Percentiles rank a stretch among this genome's conserved stretches.
Evolutionary conservation across 352 stramenopile genomes (phyloP).

Genomic region (Phytopythium boreale): DNA sequence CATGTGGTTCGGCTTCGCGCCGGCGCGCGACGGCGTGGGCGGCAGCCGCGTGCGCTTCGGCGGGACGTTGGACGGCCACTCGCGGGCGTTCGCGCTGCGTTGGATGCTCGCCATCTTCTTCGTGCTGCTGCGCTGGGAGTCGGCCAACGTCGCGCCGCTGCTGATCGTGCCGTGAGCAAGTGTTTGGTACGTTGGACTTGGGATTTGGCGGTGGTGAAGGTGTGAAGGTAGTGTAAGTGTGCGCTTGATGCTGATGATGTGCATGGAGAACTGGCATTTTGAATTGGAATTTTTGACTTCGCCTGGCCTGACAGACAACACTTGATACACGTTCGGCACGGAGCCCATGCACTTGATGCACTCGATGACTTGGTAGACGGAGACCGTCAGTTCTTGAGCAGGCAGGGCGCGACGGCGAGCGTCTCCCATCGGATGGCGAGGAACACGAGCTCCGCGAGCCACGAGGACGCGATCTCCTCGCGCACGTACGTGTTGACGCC

Average conservation of each 20-base stretch:
- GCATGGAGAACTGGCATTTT: slow-evolving; percentile 1
- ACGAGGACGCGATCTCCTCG: slow-evolving; percentile 41
- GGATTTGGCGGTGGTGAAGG: too few species aligned
- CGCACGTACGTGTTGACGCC: slow-evolving; percentile 47
- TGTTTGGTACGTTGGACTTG: background rate
- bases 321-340: background rate
- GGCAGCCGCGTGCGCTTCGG: slow-evolving; percentile 27
- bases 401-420: slow-evolving; percentile 34
- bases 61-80: slow-evolving; percentile 25
- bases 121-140: slow-evolving; percentile 32
- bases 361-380: too few species aligned
- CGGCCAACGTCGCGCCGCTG: slow-evolving; percentile 24
- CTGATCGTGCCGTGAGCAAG: slow-evolving; percentile 18
- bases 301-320: background rate
- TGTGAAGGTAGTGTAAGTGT: background rate
- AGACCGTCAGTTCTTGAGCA: slow-evolving; percentile 33
- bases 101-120: slow-evolving; percentile 33
- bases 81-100: slow-evolving; percentile 22
- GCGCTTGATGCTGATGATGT: background rate
- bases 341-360: background rate
- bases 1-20: slow-evolving; percentile 29
- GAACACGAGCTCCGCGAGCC: slow-evolving; percentile 58
- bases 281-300: background rate
- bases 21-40: background rate
- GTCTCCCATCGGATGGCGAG: slow-evolving; percentile 58